Percentiles rank a stretch among this genome's conserved stretches.
Evolutionary conservation across 225 moss, liverwort and hornwort species (phyloP).

Genomic region (Straminergon stramineum): DNA sequence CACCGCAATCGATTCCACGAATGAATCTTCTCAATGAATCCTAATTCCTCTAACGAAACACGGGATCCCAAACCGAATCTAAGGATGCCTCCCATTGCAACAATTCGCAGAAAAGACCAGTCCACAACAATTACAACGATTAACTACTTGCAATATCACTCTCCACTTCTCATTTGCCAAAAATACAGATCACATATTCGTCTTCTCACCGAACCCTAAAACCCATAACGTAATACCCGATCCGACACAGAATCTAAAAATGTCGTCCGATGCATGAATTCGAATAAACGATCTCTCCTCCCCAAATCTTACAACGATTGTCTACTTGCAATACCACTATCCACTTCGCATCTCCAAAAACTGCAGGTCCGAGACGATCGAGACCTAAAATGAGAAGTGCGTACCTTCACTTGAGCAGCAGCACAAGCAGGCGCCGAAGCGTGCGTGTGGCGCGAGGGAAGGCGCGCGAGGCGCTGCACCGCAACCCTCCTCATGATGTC

Average conservation of each 20-base stretch:
- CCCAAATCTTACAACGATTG: background rate
- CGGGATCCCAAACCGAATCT: background rate
- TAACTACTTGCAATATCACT: background rate
- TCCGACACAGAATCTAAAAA: background rate
- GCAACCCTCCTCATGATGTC: constrained; percentile 21
- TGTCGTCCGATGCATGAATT: background rate
- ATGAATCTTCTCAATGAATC: background rate
- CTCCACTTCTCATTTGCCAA: background rate
- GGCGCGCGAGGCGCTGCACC: constrained; percentile 40
- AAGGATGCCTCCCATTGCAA: background rate
- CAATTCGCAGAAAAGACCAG: background rate
- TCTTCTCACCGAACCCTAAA: background rate
- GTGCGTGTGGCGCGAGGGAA: constrained; percentile 16
- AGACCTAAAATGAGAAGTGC: background rate
- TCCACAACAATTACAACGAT: background rate
- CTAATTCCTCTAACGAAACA: background rate
- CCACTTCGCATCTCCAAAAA: background rate
- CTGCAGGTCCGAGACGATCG: background rate
- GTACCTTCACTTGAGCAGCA: constrained; percentile 21
- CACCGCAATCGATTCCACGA: background rate
- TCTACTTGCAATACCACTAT: no score
- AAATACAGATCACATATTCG: background rate
- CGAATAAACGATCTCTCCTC: background rate
- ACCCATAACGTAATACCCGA: background rate
- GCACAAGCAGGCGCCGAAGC: constrained; percentile 18